Evolutionary conservation across 306 rosid genomes (phyloP), one percentile per base, ranked within the genome.

Genomic region (Citrullus amarus): DNA sequence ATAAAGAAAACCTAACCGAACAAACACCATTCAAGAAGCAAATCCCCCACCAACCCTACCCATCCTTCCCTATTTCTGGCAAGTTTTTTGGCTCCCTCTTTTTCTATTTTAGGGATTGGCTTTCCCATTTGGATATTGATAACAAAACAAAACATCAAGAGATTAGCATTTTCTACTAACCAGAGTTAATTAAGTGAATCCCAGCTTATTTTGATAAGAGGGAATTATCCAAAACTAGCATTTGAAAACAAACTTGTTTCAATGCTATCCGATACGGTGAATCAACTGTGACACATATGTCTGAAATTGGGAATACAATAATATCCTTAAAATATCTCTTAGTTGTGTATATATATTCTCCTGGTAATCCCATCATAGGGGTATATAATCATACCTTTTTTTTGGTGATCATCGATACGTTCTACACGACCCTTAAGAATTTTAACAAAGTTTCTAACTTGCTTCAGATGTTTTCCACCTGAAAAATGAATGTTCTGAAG

Each of bases 11-110:
- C 77, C 59, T 72, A 72, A 72, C 41, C 59, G 50, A 50, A 50
- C 41, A 48, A 15, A 72, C n/a, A 12, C 5, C 59, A 72, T 72
- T 48, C 8, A 72, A 50, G 44, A 72, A 69, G n/a, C 77, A 48
- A 41, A 72, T 48, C 6, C 58, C 76, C 77, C 77, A 72, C 20
- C 57, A 50, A 72, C 59, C 77, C 77, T 72, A 72, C 9, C 38
- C 12, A 67, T 67, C 39, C 18, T 48, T 72, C 22, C 5, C 77
- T 25, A 71, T 25, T 71, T 72, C 22, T 44, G 30, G 59, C 77
- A 71, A 46, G 20, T 48, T 11, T 72, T 10, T 32, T 72, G 38
- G 36, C 11, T 69, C 38, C 36, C 56, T 69, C 56, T 5, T 66
- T 0, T n/a, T 68, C 55, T 68, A 12, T 68, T 68, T 68, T 68